Conservation (phyloP, 176 grass and related monocot genomes). For the Juncus effusus region DNA sequence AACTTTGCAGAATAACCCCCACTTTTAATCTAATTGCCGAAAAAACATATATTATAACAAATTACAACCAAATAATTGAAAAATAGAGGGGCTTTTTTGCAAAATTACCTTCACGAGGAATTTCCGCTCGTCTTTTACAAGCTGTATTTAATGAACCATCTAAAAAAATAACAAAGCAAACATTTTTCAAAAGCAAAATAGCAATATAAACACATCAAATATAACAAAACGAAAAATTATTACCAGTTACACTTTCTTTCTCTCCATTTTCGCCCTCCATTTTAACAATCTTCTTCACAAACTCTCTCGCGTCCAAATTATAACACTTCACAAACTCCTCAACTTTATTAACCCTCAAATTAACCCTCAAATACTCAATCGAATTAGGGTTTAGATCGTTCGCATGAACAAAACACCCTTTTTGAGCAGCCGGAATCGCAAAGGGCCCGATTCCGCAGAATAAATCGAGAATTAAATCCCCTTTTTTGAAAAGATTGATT, state of each 20-base stretch:
- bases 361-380: constrained; percentile 62
- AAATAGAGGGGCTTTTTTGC: background rate
- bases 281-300: constrained; percentile 57
- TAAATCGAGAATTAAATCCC: constrained; percentile 92
- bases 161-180: constrained; percentile 11
- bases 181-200: background rate
- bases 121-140: constrained; percentile 60
- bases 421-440: constrained; percentile 71
- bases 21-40: constrained; percentile 13
- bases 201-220: constrained; percentile 20
- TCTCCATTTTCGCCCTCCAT: constrained; percentile 30
- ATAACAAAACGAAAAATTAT: constrained; percentile 4
- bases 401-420: constrained; percentile 82
- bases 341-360: constrained; percentile 82
- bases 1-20: constrained; percentile 2
- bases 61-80: background rate
- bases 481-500: constrained; percentile 83
- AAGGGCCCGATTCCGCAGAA: constrained; percentile 97
- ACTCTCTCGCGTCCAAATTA: constrained; percentile 89
- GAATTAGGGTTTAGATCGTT: constrained; percentile 97
- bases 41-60: background rate
- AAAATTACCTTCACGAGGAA: constrained; percentile 52
- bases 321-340: constrained; percentile 63
- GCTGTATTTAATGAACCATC: constrained; percentile 25
- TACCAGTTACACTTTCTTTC: constrained; percentile 46